These are phyloP conservation scores for Cyclaneusma minus DNA, from an alignment of 2,329 filamentous ascomycete species.

Conservation along the genomic window DNA sequence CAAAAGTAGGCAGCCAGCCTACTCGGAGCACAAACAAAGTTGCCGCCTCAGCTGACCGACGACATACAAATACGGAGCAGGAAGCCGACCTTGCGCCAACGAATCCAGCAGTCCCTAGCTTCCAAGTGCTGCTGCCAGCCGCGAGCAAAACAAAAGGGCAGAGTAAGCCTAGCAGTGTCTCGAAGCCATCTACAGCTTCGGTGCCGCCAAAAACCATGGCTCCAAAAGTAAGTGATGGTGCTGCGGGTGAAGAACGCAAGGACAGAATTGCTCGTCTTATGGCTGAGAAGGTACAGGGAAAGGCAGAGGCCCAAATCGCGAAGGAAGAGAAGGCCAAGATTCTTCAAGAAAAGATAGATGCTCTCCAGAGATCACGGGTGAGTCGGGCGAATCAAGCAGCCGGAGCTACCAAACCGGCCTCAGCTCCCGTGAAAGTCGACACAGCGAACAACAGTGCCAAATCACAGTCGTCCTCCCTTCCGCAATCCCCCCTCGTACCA, in stretches of 20 bases:
- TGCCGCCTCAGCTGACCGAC: too few relatives aligned
- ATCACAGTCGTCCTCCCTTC: too few relatives aligned
- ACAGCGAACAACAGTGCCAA: background rate
- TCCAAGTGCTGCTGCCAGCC: too few relatives aligned
- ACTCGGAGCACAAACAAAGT: too few relatives aligned
- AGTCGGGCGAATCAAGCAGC: slow-evolving; percentile 22
- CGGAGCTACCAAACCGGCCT: slow-evolving; percentile 16
- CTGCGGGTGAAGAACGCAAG: slow-evolving; percentile 44
- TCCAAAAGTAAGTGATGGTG: background rate
- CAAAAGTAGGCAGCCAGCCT: too few relatives aligned
- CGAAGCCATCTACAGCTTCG: background rate
- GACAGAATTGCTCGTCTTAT: slow-evolving; percentile 63
- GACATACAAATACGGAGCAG: too few relatives aligned
- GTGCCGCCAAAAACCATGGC: background rate
- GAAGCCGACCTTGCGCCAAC: too few relatives aligned
- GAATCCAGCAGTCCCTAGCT: too few relatives aligned
- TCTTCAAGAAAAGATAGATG: slow-evolving; percentile 64
- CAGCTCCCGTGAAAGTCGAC: slow-evolving; percentile 4
- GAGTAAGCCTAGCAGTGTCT: background rate
- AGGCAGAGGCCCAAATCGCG: slow-evolving; percentile 7
- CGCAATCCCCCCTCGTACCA: background rate
- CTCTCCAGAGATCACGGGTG: slow-evolving; percentile 44
- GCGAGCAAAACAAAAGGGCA: too few relatives aligned
- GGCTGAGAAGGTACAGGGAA: slow-evolving; percentile 40
- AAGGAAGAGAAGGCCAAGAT: slow-evolving; percentile 59